phyloP scores from a whole-genome alignment of 2,329 filamentous ascomycete species.

The Colletotrichum incanum region DNA sequence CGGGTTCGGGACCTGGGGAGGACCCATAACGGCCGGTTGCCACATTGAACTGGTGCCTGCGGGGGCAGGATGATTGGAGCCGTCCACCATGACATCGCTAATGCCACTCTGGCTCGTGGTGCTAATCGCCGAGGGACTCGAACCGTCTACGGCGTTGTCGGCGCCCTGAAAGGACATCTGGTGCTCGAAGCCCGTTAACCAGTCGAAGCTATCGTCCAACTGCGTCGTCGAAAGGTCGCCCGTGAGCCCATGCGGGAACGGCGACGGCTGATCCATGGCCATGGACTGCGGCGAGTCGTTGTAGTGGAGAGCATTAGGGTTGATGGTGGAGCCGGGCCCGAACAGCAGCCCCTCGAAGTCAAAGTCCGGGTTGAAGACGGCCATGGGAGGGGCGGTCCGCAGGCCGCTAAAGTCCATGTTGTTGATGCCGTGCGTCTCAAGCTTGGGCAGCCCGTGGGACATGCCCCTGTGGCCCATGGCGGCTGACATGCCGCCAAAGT shows the following conservation, averaged over 20 bases:
- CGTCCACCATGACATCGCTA: constrained; percentile 93
- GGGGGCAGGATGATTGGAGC: constrained; percentile 75
- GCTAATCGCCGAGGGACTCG: constrained; percentile 96
- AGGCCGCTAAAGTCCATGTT: constrained; percentile 78
- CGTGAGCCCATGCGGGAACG: constrained; percentile 70
- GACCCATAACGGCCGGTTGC: constrained; percentile 79
- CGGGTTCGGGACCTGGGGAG: constrained; percentile 77
- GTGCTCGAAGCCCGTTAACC: constrained; percentile 85
- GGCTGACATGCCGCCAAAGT: constrained; percentile 81
- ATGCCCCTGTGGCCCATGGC: constrained; percentile 77
- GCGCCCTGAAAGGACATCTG: constrained; percentile 80
- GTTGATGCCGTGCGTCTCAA: constrained; percentile 82
- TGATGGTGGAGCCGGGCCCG: constrained; percentile 76
- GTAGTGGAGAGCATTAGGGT: constrained; percentile 85
- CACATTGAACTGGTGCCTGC: constrained; percentile 74
- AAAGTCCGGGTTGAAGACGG: constrained; percentile 77
- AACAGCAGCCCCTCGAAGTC: constrained; percentile 82
- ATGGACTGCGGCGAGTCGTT: constrained; percentile 81
- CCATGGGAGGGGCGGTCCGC: constrained; percentile 81
- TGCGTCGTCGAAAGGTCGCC: constrained; percentile 70
- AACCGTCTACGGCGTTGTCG: constrained; percentile 90
- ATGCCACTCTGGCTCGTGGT: constrained; percentile 93
- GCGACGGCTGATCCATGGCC: constrained; percentile 74
- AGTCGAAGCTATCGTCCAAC: constrained; percentile 86
- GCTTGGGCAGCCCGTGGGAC: constrained; percentile 80